Base-by-base conservation (phyloP, 257 asterid genomes). In the Solanum microdontum region DNA sequence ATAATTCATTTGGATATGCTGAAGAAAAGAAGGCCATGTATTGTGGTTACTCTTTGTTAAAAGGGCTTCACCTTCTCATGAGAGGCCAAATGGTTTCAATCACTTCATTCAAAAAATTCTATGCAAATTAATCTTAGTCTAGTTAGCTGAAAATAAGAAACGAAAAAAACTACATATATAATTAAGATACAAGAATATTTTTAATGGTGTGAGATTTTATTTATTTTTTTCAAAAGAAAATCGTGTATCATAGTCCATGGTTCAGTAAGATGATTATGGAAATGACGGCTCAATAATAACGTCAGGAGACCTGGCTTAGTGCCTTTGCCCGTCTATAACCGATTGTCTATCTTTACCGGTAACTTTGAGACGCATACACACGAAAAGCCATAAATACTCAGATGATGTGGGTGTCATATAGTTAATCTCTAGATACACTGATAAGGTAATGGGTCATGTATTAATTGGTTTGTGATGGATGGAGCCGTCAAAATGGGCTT, bases 1-100 rank as follows among this genome's bases (percentile, higher is more conserved):
- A 76, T 76, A 39, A 39, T 76, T 39, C 60, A 76, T 39, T 76
- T n/a, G 36, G 60, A 77, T 77, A 77, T 77, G 60, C 84, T 77
- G 60, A 77, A 39, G 23, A 39, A 77, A 37, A 12, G 34, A 39
- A 77, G 12, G 60, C 4, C 60, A 39, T 39, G 12, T 77, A 15
- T 69, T 26, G 23, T 69, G 51, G 82, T 10, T 36, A 36, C 24
- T 36, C 15, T 19, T 73, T 73, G 30, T 30, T 30, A 66, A 75
- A 74, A 23, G 9, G 21, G 19, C 21, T 36, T 75, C 2, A 36
- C 55, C 21, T 36, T 74, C 48, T 34, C 51, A 36, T 75, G 32
- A 76, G 83, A 75, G 55, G 55, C 30, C 55, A 36, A 75, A 36
- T 36, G 55, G 32, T 36, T 30, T 28, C 10, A 69, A 69, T 69